Base-by-base conservation (phyloP, 768 basidiomycete species). In the Termitomyces sp. region DNA sequence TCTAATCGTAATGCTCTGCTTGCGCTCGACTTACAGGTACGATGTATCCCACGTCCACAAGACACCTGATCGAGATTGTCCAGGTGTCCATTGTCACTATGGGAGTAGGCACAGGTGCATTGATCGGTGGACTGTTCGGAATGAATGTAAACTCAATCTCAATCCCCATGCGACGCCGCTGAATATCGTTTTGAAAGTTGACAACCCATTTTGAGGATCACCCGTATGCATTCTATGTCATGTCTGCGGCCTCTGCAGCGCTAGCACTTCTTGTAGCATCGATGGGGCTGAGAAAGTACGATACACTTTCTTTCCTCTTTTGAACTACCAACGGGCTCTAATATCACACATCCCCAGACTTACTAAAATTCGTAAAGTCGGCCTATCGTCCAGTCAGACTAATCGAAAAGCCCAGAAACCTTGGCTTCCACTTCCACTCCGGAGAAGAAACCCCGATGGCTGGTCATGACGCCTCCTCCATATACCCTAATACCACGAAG, bases 31-130 rank as follows among this genome's bases (percentile, higher is more conserved):
- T 78, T 98, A 41, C 89, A 95, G 78, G 92, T 88, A 61, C 17
- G 72, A 60, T 42, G 6, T 45, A 42, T 48, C 19, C 27, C 40
- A 8, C 46, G 12, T 58, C 23, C 48, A 32, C 2, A 45, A 48
- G 32, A 60, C 56, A 40, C 59, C 50, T 50, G 44, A 47, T 35
- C 58, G 31, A 51, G n/a, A 42, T 58, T 54, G 25, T 43, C 1
- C 57, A 90, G 88, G 85, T 97, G 12, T 95, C 94, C n/a, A 98
- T 98, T 57, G 83, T 84, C 35, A 98, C 96, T 0, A 85, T 98
- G 75, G 96, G 96, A 0, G 81, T 98, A 57, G 95, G 95, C 11
- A 82, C 86, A 29, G 95, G 95, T 3, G 93, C 95, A 16, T 77
- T 98, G 35, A 75, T 96, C 7, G 94, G 94, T 46, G 95, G 95